Evolutionary conservation across 192 early-diverging fungal species (phyloP).

Genomic region (Backusella australiensis): DNA sequence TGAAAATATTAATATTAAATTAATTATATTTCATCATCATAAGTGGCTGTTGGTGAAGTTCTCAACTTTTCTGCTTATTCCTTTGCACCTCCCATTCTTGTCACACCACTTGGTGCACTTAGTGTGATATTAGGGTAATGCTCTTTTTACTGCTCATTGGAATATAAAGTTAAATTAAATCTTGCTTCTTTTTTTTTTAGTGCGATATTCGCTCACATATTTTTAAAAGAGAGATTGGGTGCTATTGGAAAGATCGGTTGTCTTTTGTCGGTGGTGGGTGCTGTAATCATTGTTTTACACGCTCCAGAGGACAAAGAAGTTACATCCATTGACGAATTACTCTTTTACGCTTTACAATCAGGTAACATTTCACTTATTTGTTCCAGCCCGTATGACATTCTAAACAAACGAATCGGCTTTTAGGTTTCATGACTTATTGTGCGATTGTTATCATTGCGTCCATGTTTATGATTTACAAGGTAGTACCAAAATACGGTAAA

Average conservation of each 20-base stretch:
- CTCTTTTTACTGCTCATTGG: neutral
- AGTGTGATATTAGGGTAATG: conserved; percentile 83
- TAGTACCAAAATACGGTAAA: conserved; percentile 81
- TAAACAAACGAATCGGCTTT: neutral
- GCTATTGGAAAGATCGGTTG: conserved; percentile 86
- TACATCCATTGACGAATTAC: conserved; percentile 80
- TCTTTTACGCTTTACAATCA: conserved; percentile 75
- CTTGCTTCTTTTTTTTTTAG: conserved; percentile 32
- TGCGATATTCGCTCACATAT: conserved; percentile 83
- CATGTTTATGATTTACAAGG: conserved; percentile 75
- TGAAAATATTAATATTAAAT: neutral
- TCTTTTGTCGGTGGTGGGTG: conserved; percentile 84
- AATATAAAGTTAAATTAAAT: neutral
- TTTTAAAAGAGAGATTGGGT: conserved; percentile 84
- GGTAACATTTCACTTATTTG: conserved; percentile 40
- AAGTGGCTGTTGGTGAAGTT: conserved; percentile 90
- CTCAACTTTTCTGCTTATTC: conserved; percentile 62
- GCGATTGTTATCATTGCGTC: conserved; percentile 61
- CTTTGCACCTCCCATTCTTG: conserved; percentile 93
- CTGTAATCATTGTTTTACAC: conserved; percentile 84
- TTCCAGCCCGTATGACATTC: neutral
- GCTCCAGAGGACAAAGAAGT: conserved; percentile 83
- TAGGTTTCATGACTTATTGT: conserved; percentile 82
- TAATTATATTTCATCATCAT: neutral
- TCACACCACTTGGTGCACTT: conserved; percentile 78